phyloP scores from a whole-genome alignment of 768 basidiomycete species.

The Termitomyces bulborhizus region DNA sequence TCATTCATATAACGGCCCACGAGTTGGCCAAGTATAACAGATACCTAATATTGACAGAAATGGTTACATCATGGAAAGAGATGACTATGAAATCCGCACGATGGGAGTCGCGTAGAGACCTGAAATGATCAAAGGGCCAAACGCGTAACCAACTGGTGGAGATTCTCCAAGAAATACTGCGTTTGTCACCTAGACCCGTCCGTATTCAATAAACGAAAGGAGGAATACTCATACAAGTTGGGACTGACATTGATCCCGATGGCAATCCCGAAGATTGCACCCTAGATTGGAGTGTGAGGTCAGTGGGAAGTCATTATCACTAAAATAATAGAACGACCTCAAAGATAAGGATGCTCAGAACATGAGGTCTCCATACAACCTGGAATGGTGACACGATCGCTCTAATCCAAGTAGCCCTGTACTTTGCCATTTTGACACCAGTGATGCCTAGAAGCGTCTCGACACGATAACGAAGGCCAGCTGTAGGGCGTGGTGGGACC shows the following conservation, averaged over 20 bases:
- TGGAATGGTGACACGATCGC: conserved; percentile 39
- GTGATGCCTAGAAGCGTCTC: no score
- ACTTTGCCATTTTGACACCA: conserved; percentile 50
- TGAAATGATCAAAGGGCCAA: conserved; percentile 42
- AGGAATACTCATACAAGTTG: not conserved
- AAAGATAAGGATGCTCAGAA: conserved; percentile 43
- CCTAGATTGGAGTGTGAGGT: conserved; percentile 20
- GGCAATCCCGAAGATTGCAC: conserved; percentile 54
- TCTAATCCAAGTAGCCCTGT: conserved; percentile 44
- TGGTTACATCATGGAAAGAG: not conserved
- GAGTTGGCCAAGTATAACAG: conserved; percentile 47
- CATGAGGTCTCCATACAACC: conserved; percentile 59
- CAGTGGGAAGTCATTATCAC: not conserved
- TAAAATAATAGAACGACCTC: conserved; percentile 31
- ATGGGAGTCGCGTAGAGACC: conserved; percentile 52
- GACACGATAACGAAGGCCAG: no score
- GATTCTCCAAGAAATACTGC: conserved; percentile 58
- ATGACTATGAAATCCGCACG: conserved; percentile 19
- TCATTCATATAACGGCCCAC: conserved; percentile 49
- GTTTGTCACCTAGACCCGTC: conserved; percentile 48
- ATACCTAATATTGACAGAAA: conserved; percentile 26
- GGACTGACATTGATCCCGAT: conserved; percentile 53
- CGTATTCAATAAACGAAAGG: not conserved
- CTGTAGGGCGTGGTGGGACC: no score
- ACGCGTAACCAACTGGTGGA: conserved; percentile 48